phyloP scores from a whole-genome alignment of 805 yeast genomes.

The Candida xiaguanensis region DNA sequence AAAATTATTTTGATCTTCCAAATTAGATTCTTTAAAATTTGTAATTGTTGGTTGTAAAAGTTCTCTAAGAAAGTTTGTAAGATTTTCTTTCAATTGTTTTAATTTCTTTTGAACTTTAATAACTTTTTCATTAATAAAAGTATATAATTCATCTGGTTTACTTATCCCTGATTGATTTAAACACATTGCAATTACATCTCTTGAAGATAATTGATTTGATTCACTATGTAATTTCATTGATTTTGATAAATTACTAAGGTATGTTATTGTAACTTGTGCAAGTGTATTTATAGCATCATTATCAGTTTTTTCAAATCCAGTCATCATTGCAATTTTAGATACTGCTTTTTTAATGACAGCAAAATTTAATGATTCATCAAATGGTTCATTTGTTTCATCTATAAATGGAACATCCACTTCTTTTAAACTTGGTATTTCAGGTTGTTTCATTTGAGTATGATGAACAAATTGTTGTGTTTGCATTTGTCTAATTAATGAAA shows the following conservation, averaged over 20 bases:
- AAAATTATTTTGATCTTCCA: constrained; percentile 87
- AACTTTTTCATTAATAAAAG: constrained; percentile 70
- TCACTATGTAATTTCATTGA: constrained; percentile 72
- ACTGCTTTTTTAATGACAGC: constrained; percentile 65
- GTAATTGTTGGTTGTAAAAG: constrained; percentile 76
- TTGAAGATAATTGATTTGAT: constrained; percentile 41
- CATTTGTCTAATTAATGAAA: constrained; percentile 83
- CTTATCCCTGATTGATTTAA: constrained; percentile 83
- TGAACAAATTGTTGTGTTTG: constrained; percentile 78
- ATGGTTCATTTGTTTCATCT: constrained; percentile 48
- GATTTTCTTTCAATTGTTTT: constrained; percentile 60
- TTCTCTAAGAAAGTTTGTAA: constrained; percentile 72
- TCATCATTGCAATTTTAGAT: constrained; percentile 80
- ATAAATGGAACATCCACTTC: constrained; percentile 55
- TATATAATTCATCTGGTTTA: constrained; percentile 70
- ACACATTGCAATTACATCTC: constrained; percentile 55
- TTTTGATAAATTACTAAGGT: constrained; percentile 67
- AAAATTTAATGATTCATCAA: constrained; percentile 47
- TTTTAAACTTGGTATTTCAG: constrained; percentile 56
- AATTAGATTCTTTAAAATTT: constrained; percentile 71
- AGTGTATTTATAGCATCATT: constrained; percentile 72
- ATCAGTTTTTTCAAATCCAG: constrained; percentile 85
- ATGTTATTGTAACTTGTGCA: constrained; percentile 80
- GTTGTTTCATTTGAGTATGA: constrained; percentile 68
- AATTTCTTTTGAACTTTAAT: constrained; percentile 66